Base-by-base conservation (phyloP, 2,329 filamentous ascomycete species). In the Trichophyton simii region DNA sequence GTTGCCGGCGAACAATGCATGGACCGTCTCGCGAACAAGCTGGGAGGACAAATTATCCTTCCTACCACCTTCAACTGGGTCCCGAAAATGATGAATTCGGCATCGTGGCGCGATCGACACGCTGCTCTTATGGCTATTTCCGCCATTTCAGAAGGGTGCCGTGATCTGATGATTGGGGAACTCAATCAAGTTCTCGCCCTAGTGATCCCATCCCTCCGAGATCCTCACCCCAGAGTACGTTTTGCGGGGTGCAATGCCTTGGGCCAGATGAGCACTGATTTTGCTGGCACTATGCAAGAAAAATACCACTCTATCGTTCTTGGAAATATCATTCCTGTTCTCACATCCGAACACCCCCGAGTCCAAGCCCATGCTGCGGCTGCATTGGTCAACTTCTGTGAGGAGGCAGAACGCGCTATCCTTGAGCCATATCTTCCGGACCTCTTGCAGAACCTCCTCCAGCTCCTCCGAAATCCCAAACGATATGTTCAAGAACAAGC, bases 251-350 rank as follows among this genome's bases (percentile, higher is more conserved):
- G 94, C 79, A 97, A 99, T 71, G 94, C 94, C 48, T 82, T 99
- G n/a, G 94, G 94, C 31, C 94, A 99, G 75, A 99, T 99, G 94
- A 97, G 92, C 78, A 99, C 94, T 36, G 94, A 99, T 72, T 99
- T 99, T 73, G 92, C 95, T 11, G 91, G 91, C 11, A 95, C 88
- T 9, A 97, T 99, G 92, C 94, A 99, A 75, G 88, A 89, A 67
- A 94, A 96, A 69, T 95, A 95, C 74, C 94, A 96, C 73, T 84
- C 89, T 65, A 81, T 86, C 52, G 89, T 99, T 15, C 82, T 99
- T 59, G 89, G 86, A 67, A 90, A 90, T 67, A 94, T 99, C 61
- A 91, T 99, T 60, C 91, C 92, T 0, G 92, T 96, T 0, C 82
- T 99, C 4, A 84, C 91, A 69, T 95, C 91, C 1, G 83, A 89